These are phyloP conservation scores for Monosporozyma solicola DNA, from an alignment of 805 yeast genomes.

Conservation along the genomic window DNA sequence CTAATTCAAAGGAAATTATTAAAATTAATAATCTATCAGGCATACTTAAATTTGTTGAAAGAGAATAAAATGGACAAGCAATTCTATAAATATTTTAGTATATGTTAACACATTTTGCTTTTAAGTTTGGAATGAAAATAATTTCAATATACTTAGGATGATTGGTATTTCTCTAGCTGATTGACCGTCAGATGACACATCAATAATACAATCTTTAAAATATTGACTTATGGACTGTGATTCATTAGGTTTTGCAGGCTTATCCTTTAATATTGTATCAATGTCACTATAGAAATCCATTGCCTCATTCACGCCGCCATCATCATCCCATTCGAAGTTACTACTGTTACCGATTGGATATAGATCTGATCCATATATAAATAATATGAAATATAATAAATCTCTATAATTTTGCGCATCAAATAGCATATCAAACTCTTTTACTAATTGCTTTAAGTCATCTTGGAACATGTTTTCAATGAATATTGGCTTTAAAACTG, in stretches of 20 bases:
- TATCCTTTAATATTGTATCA: neutral
- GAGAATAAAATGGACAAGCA: too few relatives aligned
- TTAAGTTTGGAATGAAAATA: conserved; percentile 6
- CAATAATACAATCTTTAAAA: conserved; percentile 18
- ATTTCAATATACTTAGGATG: conserved; percentile 14
- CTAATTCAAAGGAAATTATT: neutral
- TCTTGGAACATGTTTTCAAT: conserved; percentile 7
- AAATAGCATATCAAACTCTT: conserved; percentile 15
- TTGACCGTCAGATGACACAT: conserved; percentile 12
- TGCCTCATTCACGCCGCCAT: neutral
- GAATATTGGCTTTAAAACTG: conserved; percentile 11
- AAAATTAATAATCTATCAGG: neutral
- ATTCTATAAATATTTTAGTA: conserved; percentile 5
- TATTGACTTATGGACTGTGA: conserved; percentile 7
- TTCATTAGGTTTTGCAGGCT: neutral
- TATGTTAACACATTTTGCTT: neutral
- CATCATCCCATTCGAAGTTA: neutral
- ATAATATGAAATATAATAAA: conserved; percentile 21
- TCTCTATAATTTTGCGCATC: conserved; percentile 13
- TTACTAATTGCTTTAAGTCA: conserved; percentile 4
- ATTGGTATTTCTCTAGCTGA: conserved; percentile 22
- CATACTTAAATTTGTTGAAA: conserved; percentile 1
- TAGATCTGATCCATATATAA: conserved; percentile 16
- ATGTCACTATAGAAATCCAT: neutral
- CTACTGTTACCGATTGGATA: conserved; percentile 14